Base-by-base conservation (phyloP, 257 asterid genomes). In the Solanum medicagineum region DNA sequence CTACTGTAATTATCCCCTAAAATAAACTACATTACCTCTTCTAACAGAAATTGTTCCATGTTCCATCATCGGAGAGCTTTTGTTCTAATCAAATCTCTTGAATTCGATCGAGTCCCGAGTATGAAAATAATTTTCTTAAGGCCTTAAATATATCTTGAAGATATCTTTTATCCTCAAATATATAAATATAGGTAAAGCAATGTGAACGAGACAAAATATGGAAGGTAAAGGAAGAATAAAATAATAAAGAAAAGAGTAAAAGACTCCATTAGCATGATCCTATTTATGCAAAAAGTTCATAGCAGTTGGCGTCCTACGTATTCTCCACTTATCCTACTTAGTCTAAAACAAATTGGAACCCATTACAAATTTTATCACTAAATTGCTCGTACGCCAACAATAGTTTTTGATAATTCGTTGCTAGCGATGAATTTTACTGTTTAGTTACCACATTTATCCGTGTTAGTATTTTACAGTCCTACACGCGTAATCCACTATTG, bases 401-500 rank as follows among this genome's bases (percentile, higher is more conserved):
- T 20, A 59, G 66, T 59, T 59, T 59, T 20, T 20, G 65, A 59
- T 59, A 59, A 59, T 20, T 20, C 14, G 1, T 20, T 20, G 9
- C 26, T 20, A 59, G 22, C 26, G 65, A 59, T 1, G 26, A 59
- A 59, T 59, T 20, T 59, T 59, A 20, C 3, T 57, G 22, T 57
- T 57, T 19, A 57, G 26, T 60, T 22, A 10, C 15, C 16, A 10
- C 3, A 32, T 32, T 32, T 32, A 29, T 32, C 3, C 3, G 29
- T 29, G 32, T 29, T 59, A 20, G 13, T 69, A 69, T 16, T 36
- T 42, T 40, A n/a, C 45, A 7, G 40, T 45, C 59, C n/a, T 14
- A 86, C 89, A 55, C 86, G 82, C 74, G 77, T 19, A 77, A 3
- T 87, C 90, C 89, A 87, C 89, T 75, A 16, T 24, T 63, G 17